Evolutionary conservation across 2,329 filamentous ascomycete species (phyloP).

Genomic region (Pestalotiopsis sp.): DNA sequence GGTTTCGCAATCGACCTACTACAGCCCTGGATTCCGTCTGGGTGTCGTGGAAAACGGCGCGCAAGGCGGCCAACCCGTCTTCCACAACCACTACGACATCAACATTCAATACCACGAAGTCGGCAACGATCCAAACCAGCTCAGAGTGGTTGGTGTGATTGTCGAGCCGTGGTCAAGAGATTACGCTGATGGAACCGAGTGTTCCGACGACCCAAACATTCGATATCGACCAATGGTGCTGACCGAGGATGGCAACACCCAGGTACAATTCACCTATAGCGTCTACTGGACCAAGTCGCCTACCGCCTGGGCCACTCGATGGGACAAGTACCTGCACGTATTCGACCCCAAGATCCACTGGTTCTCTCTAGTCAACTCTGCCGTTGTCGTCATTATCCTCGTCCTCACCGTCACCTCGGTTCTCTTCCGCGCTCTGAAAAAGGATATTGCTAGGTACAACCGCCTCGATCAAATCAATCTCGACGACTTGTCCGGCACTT

Average conservation of each 20-base stretch:
- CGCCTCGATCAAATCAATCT: conserved; percentile 87
- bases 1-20: conserved; percentile 77
- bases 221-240: conserved; percentile 54
- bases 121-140: conserved; percentile 65
- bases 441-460: conserved; percentile 97
- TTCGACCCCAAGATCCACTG: conserved; percentile 98
- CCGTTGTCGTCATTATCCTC: conserved; percentile 91
- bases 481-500: conserved; percentile 83
- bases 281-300: conserved; percentile 84
- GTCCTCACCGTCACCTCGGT: conserved; percentile 93
- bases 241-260: conserved; percentile 55
- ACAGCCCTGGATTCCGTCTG: conserved; percentile 88
- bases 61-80: conserved; percentile 57
- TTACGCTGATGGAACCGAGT: conserved; percentile 62
- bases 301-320: conserved; percentile 93
- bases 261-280: conserved; percentile 87
- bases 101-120: conserved; percentile 89
- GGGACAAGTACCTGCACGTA: conserved; percentile 98
- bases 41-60: conserved; percentile 53
- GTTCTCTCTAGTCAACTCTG: conserved; percentile 97
- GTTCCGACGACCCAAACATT: conserved; percentile 55
- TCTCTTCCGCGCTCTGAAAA: conserved; percentile 82
- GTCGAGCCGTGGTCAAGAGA: conserved; percentile 80
- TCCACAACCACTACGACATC: conserved; percentile 98
- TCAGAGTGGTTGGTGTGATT: conserved; percentile 87